Conservation (phyloP, 2,329 filamentous ascomycete species). For the Monilinia polystroma region DNA sequence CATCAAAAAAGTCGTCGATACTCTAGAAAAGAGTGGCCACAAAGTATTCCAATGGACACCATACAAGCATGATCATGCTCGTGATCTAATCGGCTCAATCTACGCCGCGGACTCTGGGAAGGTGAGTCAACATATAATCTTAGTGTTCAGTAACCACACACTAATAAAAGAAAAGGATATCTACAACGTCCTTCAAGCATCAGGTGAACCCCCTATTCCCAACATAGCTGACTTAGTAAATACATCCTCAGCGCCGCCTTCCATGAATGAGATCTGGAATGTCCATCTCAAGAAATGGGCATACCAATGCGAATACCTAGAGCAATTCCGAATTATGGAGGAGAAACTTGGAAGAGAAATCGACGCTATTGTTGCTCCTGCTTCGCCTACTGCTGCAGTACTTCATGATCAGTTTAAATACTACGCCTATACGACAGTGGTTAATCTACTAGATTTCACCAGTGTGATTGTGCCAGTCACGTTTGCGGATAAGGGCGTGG, state of each 20-base stretch:
- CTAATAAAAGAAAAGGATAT: slow-evolving; percentile 26
- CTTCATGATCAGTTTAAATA: slow-evolving; percentile 35
- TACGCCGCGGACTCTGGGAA: slow-evolving; percentile 36
- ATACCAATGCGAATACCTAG: slow-evolving; percentile 41
- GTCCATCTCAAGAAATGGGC: slow-evolving; percentile 34
- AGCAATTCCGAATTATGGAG: slow-evolving; percentile 38
- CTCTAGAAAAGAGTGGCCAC: slow-evolving; percentile 53
- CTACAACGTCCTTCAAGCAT: slow-evolving; percentile 28
- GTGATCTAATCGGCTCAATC: slow-evolving; percentile 33
- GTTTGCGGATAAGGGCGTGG: slow-evolving; percentile 44
- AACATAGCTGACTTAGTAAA: slow-evolving; percentile 36
- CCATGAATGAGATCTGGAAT: slow-evolving; percentile 34
- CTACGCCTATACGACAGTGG: slow-evolving; percentile 33
- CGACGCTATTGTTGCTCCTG: slow-evolving; percentile 41
- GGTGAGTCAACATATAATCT: neutral
- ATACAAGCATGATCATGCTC: slow-evolving; percentile 39
- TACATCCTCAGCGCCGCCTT: slow-evolving; percentile 28
- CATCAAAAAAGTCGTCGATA: slow-evolving; percentile 50
- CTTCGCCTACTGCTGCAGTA: slow-evolving; percentile 40
- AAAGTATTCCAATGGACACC: slow-evolving; percentile 45
- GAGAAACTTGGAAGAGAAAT: slow-evolving; percentile 36
- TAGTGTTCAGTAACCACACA: neutral
- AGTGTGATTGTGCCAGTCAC: slow-evolving; percentile 47
- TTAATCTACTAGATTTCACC: slow-evolving; percentile 39
- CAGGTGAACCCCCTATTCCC: slow-evolving; percentile 43